Evolutionary conservation across 1,139 yeast species (phyloP), one percentile per base, ranked within the genome.

Genomic region (Saccharomyces hybrid): DNA sequence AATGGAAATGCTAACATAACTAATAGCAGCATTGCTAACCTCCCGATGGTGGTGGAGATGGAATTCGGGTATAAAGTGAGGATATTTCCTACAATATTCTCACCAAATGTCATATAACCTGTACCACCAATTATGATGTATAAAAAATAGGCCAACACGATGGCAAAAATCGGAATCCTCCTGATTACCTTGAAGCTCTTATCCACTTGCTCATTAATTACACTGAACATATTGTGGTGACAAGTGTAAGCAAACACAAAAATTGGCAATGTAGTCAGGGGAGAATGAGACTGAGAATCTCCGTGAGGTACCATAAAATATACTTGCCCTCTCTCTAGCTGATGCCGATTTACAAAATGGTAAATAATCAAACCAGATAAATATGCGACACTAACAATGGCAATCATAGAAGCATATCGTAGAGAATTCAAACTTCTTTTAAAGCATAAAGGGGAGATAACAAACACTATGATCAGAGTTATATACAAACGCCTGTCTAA

Each of bases 191-290:
- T 68, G 1, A 81, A 75, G 47, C 80, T 77, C 51, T 80, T 78
- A 52, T 85, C 84, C 31, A 70, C 64, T 51, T 80, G 73, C 66
- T 85, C 91, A 65, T 85, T 85, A 58, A 84, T 81, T 47, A 86
- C 79, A 4, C 89, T 84, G 68, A 86, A 84, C 84, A 84, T 84
- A 67, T 86, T 85, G 68, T 86, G 91, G 68, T 86, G 93, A 65
- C 91, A 85, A 2, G 93, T 86, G 69, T 84, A 86, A 1, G 90
- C 89, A 74, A 85, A 85, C 28, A 86, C 88, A 65, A 84, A 82
- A 53, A 86, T 83, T 2, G 91, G 90, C 70, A 86, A 83, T 38
- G 86, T 73, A 2, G 78, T 68, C 48, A 78, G 63, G 38, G 75
- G 66, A 2, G 77, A 66, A 7, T 62, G 58, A 41, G 49, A 46